These are phyloP conservation scores for Microsporum canis DNA, from an alignment of 2,329 filamentous ascomycete genomes.

Conservation along the genomic window DNA sequence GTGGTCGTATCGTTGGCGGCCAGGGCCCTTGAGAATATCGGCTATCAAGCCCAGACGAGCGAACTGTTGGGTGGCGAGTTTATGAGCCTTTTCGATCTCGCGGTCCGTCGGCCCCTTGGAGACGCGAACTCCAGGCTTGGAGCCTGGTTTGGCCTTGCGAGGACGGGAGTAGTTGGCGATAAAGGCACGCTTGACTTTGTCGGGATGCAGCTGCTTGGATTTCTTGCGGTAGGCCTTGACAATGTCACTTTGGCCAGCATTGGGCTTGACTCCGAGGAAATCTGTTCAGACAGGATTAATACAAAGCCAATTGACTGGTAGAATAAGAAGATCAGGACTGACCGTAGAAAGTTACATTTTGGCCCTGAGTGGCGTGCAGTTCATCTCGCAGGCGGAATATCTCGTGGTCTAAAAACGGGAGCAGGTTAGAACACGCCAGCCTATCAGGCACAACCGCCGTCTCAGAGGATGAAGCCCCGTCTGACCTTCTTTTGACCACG, in stretches of 20 bases:
- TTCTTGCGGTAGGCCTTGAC: conserved; percentile 89
- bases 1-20: conserved; percentile 83
- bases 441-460: background rate
- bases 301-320: background rate
- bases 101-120: conserved; percentile 59
- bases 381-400: conserved; percentile 95
- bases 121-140: conserved; percentile 53
- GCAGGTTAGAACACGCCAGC: background rate
- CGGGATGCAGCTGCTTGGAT: conserved; percentile 72
- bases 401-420: conserved; percentile 61
- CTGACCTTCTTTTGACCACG: conserved; percentile 81
- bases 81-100: conserved; percentile 67
- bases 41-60: conserved; percentile 73
- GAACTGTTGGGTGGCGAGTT: conserved; percentile 72
- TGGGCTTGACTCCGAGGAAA: conserved; percentile 65
- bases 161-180: conserved; percentile 54
- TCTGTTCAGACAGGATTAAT: conserved; percentile 36
- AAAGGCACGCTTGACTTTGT: conserved; percentile 85
- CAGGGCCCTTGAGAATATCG: conserved; percentile 70
- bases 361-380: conserved; percentile 61
- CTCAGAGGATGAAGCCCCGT: conserved; percentile 15
- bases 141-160: conserved; percentile 32
- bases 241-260: conserved; percentile 74
- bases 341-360: conserved; percentile 76
- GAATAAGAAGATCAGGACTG: conserved; percentile 8